These are phyloP conservation scores for Patellaria atrata DNA, from an alignment of 495 filamentous ascomycete species.

Conservation along the genomic window DNA sequence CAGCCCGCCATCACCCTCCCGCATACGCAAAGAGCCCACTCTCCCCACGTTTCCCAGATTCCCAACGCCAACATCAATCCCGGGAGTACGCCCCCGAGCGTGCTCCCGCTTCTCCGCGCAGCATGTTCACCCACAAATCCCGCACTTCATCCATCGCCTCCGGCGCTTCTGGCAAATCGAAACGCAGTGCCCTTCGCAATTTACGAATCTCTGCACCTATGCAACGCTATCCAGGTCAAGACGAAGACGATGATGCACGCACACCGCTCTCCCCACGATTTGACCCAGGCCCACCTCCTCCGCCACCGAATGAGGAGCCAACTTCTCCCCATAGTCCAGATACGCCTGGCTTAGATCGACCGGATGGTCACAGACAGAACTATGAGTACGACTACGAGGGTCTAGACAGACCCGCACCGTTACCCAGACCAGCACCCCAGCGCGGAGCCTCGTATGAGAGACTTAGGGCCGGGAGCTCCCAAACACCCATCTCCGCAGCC, in stretches of 20 bases:
- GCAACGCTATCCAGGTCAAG: conserved; percentile 34
- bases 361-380: too few species aligned
- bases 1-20: conserved; percentile 8
- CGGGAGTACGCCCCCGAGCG: conserved; percentile 4
- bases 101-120: conserved; percentile 14
- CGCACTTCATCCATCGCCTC: conserved; percentile 28
- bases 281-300: conserved; percentile 43
- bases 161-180: conserved; percentile 25
- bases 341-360: conserved; percentile 12
- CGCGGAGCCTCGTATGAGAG: conserved; percentile 11
- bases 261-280: conserved; percentile 43
- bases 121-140: conserved; percentile 17
- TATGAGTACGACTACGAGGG: conserved; percentile 18
- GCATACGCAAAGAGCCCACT: conserved; percentile 9
- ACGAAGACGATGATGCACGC: conserved; percentile 33
- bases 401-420: conserved; percentile 23
- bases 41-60: conserved; percentile 6
- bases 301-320: conserved; percentile 23
- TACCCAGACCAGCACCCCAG: conserved; percentile 22
- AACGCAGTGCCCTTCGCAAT: conserved; percentile 33
- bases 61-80: conserved; percentile 15
- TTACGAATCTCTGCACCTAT: conserved; percentile 45
- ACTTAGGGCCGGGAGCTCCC: too few species aligned
- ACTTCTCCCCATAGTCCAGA: conserved; percentile 16
- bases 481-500: too few species aligned